Evolutionary conservation across 768 basidiomycete genomes (phyloP).

Genomic region (Amanita muscaria): DNA sequence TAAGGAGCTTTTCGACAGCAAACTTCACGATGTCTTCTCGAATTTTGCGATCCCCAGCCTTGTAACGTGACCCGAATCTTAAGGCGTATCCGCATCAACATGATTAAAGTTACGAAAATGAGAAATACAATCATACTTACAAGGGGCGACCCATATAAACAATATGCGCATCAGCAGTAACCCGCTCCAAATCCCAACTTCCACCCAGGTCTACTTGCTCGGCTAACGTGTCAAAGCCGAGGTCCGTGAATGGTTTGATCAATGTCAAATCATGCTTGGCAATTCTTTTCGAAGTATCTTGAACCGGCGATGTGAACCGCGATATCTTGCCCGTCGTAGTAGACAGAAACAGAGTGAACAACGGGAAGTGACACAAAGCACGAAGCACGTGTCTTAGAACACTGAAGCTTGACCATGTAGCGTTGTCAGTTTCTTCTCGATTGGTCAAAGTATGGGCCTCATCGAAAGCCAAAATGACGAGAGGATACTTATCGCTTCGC

Average conservation of each 20-base stretch:
- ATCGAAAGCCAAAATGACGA: not conserved
- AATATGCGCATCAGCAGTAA: not conserved
- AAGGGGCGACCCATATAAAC: not conserved
- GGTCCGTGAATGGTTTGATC: not conserved
- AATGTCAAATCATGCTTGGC: not conserved
- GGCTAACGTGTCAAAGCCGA: not conserved
- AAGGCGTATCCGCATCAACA: not conserved
- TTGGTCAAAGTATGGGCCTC: not conserved
- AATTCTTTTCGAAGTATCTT: not conserved
- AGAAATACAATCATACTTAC: not conserved
- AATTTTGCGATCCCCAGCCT: not conserved
- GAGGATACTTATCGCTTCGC: not conserved
- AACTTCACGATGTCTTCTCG: not conserved
- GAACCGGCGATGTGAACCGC: not conserved
- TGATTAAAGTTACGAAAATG: slow-evolving; percentile 1
- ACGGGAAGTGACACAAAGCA: not conserved
- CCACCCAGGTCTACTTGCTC: not conserved
- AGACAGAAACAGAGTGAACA: slow-evolving; percentile 3
- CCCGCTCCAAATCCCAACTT: not conserved
- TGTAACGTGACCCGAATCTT: slow-evolving; percentile 1
- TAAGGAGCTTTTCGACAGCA: slow-evolving; percentile 1
- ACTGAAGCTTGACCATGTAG: slow-evolving; percentile 2
- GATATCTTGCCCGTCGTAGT: slow-evolving; percentile 2
- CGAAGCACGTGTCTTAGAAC: slow-evolving; percentile 3
- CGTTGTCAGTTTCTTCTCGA: not conserved